These are phyloP conservation scores for Phaeosphaeriaceae sp. DNA, from an alignment of 2,329 filamentous ascomycete species.

Conservation along the genomic window DNA sequence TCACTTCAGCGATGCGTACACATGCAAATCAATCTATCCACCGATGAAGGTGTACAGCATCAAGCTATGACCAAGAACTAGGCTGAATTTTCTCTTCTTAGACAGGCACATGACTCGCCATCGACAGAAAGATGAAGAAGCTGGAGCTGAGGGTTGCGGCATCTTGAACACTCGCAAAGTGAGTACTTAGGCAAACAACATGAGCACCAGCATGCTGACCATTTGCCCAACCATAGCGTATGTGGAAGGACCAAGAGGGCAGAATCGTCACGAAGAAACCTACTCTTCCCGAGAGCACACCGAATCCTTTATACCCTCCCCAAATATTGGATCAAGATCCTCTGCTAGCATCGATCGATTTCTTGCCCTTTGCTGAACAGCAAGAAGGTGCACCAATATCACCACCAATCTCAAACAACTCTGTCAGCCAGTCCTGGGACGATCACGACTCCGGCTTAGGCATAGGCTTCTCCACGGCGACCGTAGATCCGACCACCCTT, in stretches of 20 bases:
- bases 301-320: constrained; percentile 12
- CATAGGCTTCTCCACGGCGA: constrained; percentile 24
- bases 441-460: constrained; percentile 39
- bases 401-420: constrained; percentile 42
- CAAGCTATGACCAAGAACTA: constrained; percentile 2
- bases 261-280: constrained; percentile 59
- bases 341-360: constrained; percentile 28
- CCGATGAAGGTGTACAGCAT: constrained; percentile 6
- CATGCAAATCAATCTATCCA: neutral
- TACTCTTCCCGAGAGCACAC: constrained; percentile 18
- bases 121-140: constrained; percentile 64
- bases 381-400: constrained; percentile 41
- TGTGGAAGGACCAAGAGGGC: constrained; percentile 64
- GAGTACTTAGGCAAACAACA: neutral
- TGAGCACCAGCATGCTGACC: neutral
- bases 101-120: constrained; percentile 66
- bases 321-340: constrained; percentile 14
- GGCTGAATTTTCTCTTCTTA: constrained; percentile 42
- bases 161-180: constrained; percentile 58
- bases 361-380: constrained; percentile 27
- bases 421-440: constrained; percentile 33
- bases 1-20: neutral
- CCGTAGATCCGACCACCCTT: constrained; percentile 25
- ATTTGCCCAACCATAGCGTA: constrained; percentile 50
- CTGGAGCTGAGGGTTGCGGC: constrained; percentile 60